Base-by-base conservation (phyloP, 2,329 filamentous ascomycete genomes). In the Zalaria sp. region DNA sequence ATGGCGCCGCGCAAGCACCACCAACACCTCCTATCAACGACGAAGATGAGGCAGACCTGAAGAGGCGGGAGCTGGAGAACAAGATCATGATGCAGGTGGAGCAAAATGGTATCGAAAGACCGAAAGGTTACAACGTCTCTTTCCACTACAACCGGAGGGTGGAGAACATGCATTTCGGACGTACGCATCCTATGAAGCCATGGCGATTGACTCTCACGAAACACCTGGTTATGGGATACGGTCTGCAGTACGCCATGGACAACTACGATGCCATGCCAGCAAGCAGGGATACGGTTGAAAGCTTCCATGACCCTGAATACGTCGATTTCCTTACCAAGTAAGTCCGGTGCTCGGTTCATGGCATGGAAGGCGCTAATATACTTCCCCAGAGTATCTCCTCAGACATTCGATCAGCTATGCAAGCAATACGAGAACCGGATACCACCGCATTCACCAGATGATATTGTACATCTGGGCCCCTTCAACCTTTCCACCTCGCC, bases 121-220 rank as follows among this genome's bases (percentile, higher is more conserved):
- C 89, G 2, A 80, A 82, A 56, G 88, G 87, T 51, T 88, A 93
- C 64, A 87, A 75, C 28, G 89, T 98, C 37, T 95, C 89, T 6
- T 96, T 88, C 64, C 91, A 98, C 61, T 86, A 87, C 65, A 95
- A 95, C 55, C 84, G 88, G 1, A 79, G 85, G 46, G 93, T 96
- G 59, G 91, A 98, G 65, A 83, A 83, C 57, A 89, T 96, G 63
- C 91, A 98, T 62, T 98, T 98, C 60, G 91, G 91, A 50, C 82
- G 85, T 64, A 88, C 85, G 6, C 91, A 98, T 67, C 91, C 91
- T 18, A 98, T 98, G 91, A 98, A 98, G 62, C 91, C 91, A 45
- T 96, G 91, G 89, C 84, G 91, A 31, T 68, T 98, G 49, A 95
- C 88, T 10, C 73, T 98, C 42, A 93, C 91, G 43, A 96, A 98